These are phyloP conservation scores for Cupressus sempervirens DNA, from an alignment of 75 land plant species.

Conservation along the genomic window DNA sequence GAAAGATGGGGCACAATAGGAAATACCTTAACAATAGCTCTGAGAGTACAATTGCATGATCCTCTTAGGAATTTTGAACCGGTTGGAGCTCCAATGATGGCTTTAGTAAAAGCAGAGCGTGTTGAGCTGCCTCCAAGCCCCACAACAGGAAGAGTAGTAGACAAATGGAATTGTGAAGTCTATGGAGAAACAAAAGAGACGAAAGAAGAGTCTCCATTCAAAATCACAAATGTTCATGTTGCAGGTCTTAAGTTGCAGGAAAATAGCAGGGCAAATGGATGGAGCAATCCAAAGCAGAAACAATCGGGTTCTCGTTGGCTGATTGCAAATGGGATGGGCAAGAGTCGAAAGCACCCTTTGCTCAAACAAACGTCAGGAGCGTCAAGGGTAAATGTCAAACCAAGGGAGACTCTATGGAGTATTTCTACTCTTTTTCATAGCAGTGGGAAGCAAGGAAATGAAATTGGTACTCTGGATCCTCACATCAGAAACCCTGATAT, in stretches of 20 bases:
- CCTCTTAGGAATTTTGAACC: conserved; percentile 27
- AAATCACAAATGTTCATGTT: conserved; percentile 25
- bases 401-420: conserved; percentile 27
- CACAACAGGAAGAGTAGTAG: conserved; percentile 4
- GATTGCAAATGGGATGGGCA: conserved; percentile 30
- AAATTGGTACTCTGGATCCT: conserved; percentile 3
- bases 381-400: conserved; percentile 13
- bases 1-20: conserved; percentile 6
- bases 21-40: conserved; percentile 17
- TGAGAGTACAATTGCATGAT: conserved; percentile 24
- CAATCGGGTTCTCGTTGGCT: conserved; percentile 35
- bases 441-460: conserved; percentile 14
- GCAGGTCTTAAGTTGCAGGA: conserved; percentile 24
- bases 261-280: conserved; percentile 3
- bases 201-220: conserved; percentile 15
- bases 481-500: conserved; percentile 24
- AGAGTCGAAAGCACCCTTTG: conserved; percentile 17
- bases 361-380: not conserved
- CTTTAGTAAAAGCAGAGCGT: conserved; percentile 26
- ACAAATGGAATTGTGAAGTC: conserved; percentile 6
- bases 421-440: conserved; percentile 20
- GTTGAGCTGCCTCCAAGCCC: conserved; percentile 9
- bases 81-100: conserved; percentile 36
- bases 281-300: conserved; percentile 25
- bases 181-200: conserved; percentile 13